These are phyloP conservation scores for Arachis hypogaea DNA, from an alignment of 306 rosid species.

Conservation along the genomic window DNA sequence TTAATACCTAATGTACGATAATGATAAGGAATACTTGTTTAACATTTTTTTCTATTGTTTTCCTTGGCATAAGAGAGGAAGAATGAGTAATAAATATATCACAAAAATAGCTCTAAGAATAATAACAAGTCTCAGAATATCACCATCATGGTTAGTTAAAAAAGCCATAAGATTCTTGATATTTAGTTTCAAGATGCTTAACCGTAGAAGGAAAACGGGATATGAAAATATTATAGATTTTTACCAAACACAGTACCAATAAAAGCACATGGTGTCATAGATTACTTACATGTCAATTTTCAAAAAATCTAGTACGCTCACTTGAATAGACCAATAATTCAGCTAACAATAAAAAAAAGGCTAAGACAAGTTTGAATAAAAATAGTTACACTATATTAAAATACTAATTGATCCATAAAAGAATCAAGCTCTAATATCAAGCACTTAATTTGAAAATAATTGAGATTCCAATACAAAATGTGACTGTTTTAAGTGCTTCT, in stretches of 20 bases:
- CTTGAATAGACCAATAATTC: not conserved
- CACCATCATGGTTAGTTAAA: slow-evolving; percentile 27
- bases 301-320: not conserved
- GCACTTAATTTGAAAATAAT: not conserved
- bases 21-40: slow-evolving; percentile 30
- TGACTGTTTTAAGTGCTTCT: not conserved
- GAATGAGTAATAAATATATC: slow-evolving; percentile 7
- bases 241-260: slow-evolving; percentile 26
- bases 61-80: slow-evolving; percentile 27
- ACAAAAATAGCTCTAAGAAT: slow-evolving; percentile 26
- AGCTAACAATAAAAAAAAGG: slow-evolving; percentile 3
- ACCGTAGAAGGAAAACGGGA: not conserved
- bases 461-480: not conserved
- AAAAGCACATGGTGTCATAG: not conserved
- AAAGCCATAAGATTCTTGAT: slow-evolving; percentile 28
- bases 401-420: not conserved
- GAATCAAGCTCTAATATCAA: slow-evolving; percentile 12
- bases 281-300: slow-evolving; percentile 11
- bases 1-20: slow-evolving; percentile 28
- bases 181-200: slow-evolving; percentile 25
- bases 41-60: slow-evolving; percentile 11
- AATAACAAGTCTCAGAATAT: not conserved
- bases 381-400: not conserved
- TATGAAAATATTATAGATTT: slow-evolving; percentile 14
- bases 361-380: not conserved